Evolutionary conservation across 2,329 filamentous ascomycete species (phyloP), one percentile per base, ranked within the genome.

Genomic region (Hymenoscyphus fraxineus): DNA sequence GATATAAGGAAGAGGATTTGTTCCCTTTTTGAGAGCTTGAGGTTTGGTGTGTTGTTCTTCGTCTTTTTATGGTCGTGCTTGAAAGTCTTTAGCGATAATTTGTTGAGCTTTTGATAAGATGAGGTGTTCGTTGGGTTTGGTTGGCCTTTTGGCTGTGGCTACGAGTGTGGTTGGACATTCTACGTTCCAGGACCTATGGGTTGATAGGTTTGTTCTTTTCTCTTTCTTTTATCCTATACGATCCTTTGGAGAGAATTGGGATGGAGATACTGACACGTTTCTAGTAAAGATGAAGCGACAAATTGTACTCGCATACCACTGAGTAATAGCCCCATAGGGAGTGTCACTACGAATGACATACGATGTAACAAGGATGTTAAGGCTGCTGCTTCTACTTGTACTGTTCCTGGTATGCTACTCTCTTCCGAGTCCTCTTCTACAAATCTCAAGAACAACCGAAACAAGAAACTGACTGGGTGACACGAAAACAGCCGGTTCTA

Each of bases 321-420:
- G 0, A 81, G 75, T 71, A 88, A 86, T 76, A 80, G 73, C 13
- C 83, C 83, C 3, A 78, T 86, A 6, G 79, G 77, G 13, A 77
- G 80, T 67, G 81, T 84, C 51, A 79, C 70, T 58, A 80, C 79
- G 55, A 75, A 77, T 62, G 80, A 80, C 72, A 80, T 85, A 61
- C 77, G 79, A 68, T 85, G 83, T 72, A 83, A 83, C 67, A 74
- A 74, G 16, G 74, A 78, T 6, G 72, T 72, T 3, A 70, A 67
- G 12, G 72, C 74, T 15, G 75, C 78, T 3, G 64, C 75, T 1
- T 76, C 74, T 15, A 81, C 69, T 5, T 71, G 69, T 56, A 27
- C 65, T 6, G 68, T 71, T 9, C 27, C 62, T 27, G 66, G 67
- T 66, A 55, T 27, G 57, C 54, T 59, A 3, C 22, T 13, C 15